Evolutionary conservation across 75 land plant genomes (phyloP).

Genomic region (Azolla pinnata): DNA sequence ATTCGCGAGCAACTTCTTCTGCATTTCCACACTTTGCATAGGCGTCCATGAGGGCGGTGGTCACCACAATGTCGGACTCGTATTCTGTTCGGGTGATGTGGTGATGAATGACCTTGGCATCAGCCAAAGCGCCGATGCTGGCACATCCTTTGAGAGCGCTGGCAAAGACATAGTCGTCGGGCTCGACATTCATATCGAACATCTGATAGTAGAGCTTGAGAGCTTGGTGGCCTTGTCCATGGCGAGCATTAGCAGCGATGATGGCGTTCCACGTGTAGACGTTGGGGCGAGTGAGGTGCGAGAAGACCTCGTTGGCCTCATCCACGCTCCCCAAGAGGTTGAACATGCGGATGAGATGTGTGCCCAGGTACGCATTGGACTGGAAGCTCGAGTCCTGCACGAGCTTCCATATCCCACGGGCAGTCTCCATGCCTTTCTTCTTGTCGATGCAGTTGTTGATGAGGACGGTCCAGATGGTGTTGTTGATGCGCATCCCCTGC

Average conservation of each 20-base stretch:
- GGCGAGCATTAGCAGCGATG: slow-evolving; percentile 1
- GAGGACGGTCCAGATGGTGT: neutral
- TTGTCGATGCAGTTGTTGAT: neutral
- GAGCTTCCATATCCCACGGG: slow-evolving; percentile 1
- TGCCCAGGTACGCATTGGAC: neutral
- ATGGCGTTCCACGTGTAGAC: slow-evolving; percentile 1
- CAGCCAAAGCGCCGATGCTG: slow-evolving; percentile 1
- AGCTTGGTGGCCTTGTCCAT: slow-evolving; percentile 2
- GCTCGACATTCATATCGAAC: neutral
- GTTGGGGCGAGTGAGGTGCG: neutral
- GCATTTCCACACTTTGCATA: slow-evolving; percentile 8
- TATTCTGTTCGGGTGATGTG: neutral
- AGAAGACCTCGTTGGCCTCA: slow-evolving; percentile 5
- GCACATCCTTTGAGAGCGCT: neutral
- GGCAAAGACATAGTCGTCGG: slow-evolving; percentile 2
- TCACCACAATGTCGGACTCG: slow-evolving; percentile 5
- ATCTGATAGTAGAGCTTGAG: slow-evolving; percentile 1
- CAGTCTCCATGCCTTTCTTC: neutral
- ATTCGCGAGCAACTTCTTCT: neutral
- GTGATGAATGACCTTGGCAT: slow-evolving; percentile 2
- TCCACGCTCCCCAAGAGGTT: slow-evolving; percentile 1
- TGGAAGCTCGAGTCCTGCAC: slow-evolving; percentile 2
- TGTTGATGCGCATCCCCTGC: slow-evolving; percentile 3
- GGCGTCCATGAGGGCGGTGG: neutral
- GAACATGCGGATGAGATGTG: neutral